These are phyloP conservation scores for Microbotryomycetes sp. DNA, from an alignment of 1,284 basidiomycete species.

Conservation along the genomic window DNA sequence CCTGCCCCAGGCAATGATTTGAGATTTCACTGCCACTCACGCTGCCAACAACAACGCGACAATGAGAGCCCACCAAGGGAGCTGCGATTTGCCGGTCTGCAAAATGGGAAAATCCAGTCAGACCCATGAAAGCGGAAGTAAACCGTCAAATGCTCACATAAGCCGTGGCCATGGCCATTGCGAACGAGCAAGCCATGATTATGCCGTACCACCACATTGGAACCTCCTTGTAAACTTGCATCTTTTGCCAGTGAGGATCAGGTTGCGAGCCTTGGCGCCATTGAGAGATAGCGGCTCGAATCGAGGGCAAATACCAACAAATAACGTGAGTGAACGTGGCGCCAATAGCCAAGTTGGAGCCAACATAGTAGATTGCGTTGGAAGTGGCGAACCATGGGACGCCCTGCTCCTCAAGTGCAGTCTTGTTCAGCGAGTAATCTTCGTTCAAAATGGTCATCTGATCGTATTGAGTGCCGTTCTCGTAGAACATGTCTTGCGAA, in stretches of 20 bases:
- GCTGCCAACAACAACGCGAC: conserved; percentile 49
- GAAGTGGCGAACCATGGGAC: conserved; percentile 24
- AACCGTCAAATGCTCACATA: conserved; percentile 56
- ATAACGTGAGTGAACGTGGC: conserved; percentile 50
- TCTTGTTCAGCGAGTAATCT: conserved; percentile 75
- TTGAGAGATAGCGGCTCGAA: conserved; percentile 42
- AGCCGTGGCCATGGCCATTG: conserved; percentile 46
- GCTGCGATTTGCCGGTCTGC: conserved; percentile 43
- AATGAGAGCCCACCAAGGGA: conserved; percentile 54
- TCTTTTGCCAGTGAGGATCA: conserved; percentile 50
- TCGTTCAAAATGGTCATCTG: conserved; percentile 80
- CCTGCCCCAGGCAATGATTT: background rate
- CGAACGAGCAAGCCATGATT: conserved; percentile 52
- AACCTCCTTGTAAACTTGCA: conserved; percentile 53
- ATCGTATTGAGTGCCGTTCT: conserved; percentile 51
- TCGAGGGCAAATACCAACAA: conserved; percentile 55
- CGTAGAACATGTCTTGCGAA: conserved; percentile 53
- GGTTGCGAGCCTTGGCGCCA: conserved; percentile 45
- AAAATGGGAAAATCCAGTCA: too few relatives aligned
- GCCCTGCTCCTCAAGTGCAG: conserved; percentile 26
- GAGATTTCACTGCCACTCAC: background rate
- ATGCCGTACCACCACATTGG: conserved; percentile 59
- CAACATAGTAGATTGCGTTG: conserved; percentile 27
- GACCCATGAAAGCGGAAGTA: conserved; percentile 45
- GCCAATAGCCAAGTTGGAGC: conserved; percentile 33